These are phyloP conservation scores for Xylogone sp. DNA, from an alignment of 2,329 filamentous ascomycete genomes.

Conservation along the genomic window DNA sequence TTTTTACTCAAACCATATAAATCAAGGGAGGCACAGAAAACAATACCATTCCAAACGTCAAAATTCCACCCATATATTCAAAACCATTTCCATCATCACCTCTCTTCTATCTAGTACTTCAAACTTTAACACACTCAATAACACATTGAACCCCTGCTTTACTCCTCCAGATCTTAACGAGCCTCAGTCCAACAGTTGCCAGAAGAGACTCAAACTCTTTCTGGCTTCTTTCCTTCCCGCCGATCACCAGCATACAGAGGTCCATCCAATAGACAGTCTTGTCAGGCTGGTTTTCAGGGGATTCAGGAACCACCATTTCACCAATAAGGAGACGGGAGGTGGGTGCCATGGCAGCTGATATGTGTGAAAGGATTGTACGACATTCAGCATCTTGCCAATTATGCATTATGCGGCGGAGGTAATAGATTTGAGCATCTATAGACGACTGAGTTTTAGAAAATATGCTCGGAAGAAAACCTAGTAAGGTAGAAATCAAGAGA, in stretches of 20 bases:
- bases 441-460: neutral
- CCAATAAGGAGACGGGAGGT: slow-evolving; percentile 17
- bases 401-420: slow-evolving; percentile 20
- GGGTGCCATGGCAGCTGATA: slow-evolving; percentile 15
- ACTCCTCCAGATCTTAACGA: slow-evolving; percentile 11
- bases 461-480: neutral
- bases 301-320: slow-evolving; percentile 15
- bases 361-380: slow-evolving; percentile 15
- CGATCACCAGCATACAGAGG: slow-evolving; percentile 15
- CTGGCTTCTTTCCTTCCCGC: slow-evolving; percentile 12
- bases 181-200: slow-evolving; percentile 8
- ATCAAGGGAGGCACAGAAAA: no score
- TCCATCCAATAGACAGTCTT: slow-evolving; percentile 11
- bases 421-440: slow-evolving; percentile 20
- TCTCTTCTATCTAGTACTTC: neutral
- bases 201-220: slow-evolving; percentile 8
- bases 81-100: neutral
- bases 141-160: slow-evolving; percentile 6
- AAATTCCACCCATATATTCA: no score
- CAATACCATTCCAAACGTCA: no score
- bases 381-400: slow-evolving; percentile 17
- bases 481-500: neutral
- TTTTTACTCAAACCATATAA: no score
- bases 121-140: slow-evolving; percentile 7
- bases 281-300: slow-evolving; percentile 3